Conservation (phyloP, 2,329 filamentous ascomycete genomes). For the Pseudogymnoascus sp. region DNA sequence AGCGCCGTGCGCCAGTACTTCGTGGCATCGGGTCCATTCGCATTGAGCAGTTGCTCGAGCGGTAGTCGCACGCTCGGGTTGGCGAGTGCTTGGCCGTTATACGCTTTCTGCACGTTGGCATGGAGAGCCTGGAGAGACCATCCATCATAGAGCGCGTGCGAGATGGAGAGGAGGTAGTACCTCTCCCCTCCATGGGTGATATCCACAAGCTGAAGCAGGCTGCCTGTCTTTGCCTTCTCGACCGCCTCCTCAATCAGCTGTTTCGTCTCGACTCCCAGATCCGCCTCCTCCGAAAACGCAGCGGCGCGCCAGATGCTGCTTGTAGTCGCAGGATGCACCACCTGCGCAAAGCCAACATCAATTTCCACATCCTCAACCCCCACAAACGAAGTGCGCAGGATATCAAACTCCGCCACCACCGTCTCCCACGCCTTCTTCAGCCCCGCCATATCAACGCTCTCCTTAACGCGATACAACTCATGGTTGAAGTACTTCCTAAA, state of each 20-base stretch:
- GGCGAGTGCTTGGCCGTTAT: conserved; percentile 35
- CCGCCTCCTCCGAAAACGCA: conserved; percentile 10
- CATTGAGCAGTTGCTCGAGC: conserved; percentile 37
- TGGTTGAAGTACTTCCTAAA: conserved; percentile 80
- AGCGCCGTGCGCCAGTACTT: conserved; percentile 68
- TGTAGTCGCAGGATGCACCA: conserved; percentile 32
- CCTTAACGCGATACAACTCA: conserved; percentile 57
- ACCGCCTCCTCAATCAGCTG: conserved; percentile 34
- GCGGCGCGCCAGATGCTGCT: conserved; percentile 29
- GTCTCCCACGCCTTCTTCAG: conserved; percentile 53
- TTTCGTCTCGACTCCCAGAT: conserved; percentile 28
- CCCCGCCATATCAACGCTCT: conserved; percentile 43
- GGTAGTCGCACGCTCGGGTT: conserved; percentile 44
- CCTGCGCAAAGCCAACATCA: conserved; percentile 46
- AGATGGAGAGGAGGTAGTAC: conserved; percentile 59
- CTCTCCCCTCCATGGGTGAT: conserved; percentile 25
- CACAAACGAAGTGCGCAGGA: conserved; percentile 67
- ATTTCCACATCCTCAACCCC: conserved; percentile 54
- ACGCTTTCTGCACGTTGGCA: conserved; percentile 58
- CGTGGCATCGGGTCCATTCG: conserved; percentile 35
- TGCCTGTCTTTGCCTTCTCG: conserved; percentile 28
- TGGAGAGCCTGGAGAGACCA: conserved; percentile 73
- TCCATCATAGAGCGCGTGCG: conserved; percentile 85
- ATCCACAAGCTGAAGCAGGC: conserved; percentile 43
- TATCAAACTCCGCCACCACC: conserved; percentile 53